Evolutionary conservation across 108 stramenopile species (phyloP).

Genomic region (Stephanodiscus minutulus): DNA sequence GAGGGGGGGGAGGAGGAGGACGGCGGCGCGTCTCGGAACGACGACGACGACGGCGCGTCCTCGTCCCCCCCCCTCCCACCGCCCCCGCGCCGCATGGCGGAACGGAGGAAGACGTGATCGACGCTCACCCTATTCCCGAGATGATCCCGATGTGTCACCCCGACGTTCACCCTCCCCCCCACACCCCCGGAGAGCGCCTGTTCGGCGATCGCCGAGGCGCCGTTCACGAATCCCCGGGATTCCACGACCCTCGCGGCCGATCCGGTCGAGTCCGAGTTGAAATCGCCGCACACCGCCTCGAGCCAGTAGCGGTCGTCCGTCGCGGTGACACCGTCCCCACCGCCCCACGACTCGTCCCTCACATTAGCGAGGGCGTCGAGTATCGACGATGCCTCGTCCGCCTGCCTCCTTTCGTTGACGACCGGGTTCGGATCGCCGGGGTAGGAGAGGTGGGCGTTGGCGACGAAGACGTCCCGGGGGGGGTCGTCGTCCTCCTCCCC

Average conservation of each 20-base stretch:
- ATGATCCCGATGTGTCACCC: slow-evolving; percentile 50
- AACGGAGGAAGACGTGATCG: slow-evolving; percentile 47
- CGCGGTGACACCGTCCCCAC: neutral
- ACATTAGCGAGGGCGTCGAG: slow-evolving; percentile 28
- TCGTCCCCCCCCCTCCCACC: neutral
- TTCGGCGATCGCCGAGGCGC: slow-evolving; percentile 43
- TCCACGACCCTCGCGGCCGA: slow-evolving; percentile 38
- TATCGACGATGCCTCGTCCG: slow-evolving; percentile 33
- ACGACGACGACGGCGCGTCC: slow-evolving; percentile 9
- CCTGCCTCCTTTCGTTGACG: slow-evolving; percentile 34
- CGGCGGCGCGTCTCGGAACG: neutral
- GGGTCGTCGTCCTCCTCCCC: neutral
- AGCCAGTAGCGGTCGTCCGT: slow-evolving; percentile 13
- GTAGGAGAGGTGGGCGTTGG: slow-evolving; percentile 46
- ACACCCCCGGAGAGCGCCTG: slow-evolving; percentile 26
- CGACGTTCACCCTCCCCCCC: slow-evolving; percentile 45
- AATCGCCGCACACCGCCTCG: slow-evolving; percentile 46
- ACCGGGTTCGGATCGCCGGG: slow-evolving; percentile 30
- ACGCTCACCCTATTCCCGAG: slow-evolving; percentile 43
- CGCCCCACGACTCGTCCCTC: neutral
- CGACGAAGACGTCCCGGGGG: slow-evolving; percentile 29
- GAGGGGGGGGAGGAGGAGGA: neutral
- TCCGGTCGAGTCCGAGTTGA: slow-evolving; percentile 49
- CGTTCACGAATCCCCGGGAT: slow-evolving; percentile 45
- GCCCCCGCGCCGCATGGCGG: neutral